Conservation (phyloP, 345 rosid genomes). For the Toxicodendron radicans region DNA sequence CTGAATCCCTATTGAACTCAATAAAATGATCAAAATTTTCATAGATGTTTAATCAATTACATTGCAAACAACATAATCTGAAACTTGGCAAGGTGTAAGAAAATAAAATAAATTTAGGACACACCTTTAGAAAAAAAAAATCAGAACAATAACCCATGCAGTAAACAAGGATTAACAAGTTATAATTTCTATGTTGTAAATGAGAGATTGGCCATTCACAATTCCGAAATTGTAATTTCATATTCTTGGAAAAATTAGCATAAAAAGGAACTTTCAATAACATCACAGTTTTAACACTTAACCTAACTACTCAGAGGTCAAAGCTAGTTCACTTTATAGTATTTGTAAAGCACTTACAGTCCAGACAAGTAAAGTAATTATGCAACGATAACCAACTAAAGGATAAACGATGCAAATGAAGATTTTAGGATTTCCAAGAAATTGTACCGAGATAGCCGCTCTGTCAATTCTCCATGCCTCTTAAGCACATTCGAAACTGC, state of each 20-base stretch:
- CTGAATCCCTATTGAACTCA: constrained; percentile 73
- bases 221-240: background rate
- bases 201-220: background rate
- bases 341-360: background rate
- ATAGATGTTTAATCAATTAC: background rate
- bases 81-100: background rate
- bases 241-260: background rate
- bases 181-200: background rate
- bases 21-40: constrained; percentile 13
- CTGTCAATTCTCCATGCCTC: constrained; percentile 76
- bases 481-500: constrained; percentile 81
- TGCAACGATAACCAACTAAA: background rate
- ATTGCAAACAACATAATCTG: background rate
- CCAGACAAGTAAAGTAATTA: background rate
- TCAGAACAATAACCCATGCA: background rate
- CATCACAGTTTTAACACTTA: too few species aligned
- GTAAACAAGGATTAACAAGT: background rate
- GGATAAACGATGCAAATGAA: background rate
- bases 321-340: background rate
- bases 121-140: background rate
- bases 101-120: background rate
- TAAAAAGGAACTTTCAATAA: too few species aligned
- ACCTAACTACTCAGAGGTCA: background rate
- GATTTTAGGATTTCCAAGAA: background rate
- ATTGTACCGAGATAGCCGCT: constrained; percentile 72